A percentile compares a stretch with the other conserved stretches of the same genome.
phyloP scores from a whole-genome alignment of 441 rosid genomes.

The Populus hybrid region DNA sequence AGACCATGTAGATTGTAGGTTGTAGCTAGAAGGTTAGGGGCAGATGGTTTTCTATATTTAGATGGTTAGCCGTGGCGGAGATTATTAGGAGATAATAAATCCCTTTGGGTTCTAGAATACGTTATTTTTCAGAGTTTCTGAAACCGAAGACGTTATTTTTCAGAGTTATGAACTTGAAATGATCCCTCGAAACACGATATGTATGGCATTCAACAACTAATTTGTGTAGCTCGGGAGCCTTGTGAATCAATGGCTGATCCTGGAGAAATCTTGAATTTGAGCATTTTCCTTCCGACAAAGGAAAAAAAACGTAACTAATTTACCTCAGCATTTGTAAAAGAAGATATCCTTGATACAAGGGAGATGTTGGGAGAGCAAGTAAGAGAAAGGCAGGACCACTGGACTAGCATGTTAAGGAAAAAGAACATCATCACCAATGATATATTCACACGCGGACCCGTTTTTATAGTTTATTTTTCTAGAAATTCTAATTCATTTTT shows the following conservation, averaged over 20 bases:
- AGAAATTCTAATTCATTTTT: too few relatives aligned
- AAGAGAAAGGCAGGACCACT: too few relatives aligned
- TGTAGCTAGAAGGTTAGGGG: background rate
- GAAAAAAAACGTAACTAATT: background rate
- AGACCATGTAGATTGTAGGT: too few relatives aligned
- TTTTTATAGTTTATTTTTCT: too few relatives aligned
- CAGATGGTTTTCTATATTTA: background rate
- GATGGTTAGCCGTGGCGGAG: background rate
- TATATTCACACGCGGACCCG: too few relatives aligned
- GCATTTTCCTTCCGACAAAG: background rate
- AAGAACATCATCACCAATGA: too few relatives aligned
- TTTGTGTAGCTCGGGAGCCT: background rate
- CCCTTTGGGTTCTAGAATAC: background rate
- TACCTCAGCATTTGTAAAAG: background rate
- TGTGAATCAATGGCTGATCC: background rate
- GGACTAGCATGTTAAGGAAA: too few relatives aligned
- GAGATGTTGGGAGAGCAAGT: too few relatives aligned
- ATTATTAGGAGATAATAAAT: background rate
- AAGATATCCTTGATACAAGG: background rate
- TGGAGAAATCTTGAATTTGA: background rate
- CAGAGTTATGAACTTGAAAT: conserved; percentile 1
- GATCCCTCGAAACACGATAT: background rate
- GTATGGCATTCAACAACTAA: background rate
- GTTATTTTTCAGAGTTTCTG: background rate
- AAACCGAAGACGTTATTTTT: background rate